A percentile compares a stretch with the other conserved stretches of the same genome.
Conservation (phyloP, 768 basidiomycete species). For the Glaciozyma martinii region DNA sequence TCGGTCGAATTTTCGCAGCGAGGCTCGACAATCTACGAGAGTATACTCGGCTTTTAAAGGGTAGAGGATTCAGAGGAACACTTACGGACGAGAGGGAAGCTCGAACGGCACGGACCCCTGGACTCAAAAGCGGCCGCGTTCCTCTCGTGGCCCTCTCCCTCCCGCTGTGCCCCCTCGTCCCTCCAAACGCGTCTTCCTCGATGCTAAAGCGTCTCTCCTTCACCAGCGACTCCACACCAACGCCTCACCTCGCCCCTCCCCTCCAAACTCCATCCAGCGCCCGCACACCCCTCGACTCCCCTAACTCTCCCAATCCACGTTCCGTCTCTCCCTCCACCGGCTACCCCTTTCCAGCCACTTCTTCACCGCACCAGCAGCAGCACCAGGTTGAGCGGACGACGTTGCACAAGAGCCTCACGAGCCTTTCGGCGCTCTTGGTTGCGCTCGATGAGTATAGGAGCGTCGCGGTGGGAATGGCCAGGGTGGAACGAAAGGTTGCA, state of each 20-base stretch:
- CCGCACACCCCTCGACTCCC: not conserved
- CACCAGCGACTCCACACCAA: not conserved
- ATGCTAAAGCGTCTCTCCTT: not conserved
- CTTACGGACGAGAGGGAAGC: too few species aligned
- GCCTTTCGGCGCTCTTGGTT: constrained; percentile 21
- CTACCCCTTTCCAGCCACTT: not conserved
- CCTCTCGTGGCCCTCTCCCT: too few species aligned
- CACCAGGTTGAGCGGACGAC: constrained; percentile 19
- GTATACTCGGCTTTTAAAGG: too few species aligned
- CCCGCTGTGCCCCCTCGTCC: not conserved
- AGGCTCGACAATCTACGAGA: too few species aligned
- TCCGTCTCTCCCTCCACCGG: not conserved
- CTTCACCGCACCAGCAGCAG: not conserved
- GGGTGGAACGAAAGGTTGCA: constrained; percentile 16
- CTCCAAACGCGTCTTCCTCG: not conserved
- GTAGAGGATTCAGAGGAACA: too few species aligned
- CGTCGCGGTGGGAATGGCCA: not conserved
- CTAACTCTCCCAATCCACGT: not conserved
- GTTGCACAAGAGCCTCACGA: constrained; percentile 24
- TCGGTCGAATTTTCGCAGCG: too few species aligned
- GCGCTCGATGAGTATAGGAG: constrained; percentile 29
- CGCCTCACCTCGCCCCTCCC: not conserved
- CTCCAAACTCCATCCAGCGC: not conserved
- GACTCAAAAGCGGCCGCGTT: too few species aligned
- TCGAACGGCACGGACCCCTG: too few species aligned